A percentile compares a stretch with the other conserved stretches of the same genome.
Conservation (phyloP, 2,329 filamentous ascomycete genomes). For the Setomelanomma holmii region DNA sequence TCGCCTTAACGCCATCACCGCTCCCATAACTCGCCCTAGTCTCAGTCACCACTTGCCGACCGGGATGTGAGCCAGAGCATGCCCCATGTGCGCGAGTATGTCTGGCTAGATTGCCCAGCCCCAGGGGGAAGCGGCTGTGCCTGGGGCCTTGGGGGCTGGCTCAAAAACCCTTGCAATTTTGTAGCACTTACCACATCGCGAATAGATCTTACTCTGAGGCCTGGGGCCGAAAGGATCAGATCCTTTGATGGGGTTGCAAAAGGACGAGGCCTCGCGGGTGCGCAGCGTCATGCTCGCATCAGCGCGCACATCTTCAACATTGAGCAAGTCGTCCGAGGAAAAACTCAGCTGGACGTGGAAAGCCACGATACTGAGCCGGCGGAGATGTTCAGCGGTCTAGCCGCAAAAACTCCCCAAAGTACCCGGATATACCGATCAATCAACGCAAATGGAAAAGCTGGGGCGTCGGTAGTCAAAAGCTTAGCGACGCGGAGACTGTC, state of each 20-base stretch:
- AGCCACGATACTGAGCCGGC: neutral
- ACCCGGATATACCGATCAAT: conserved; percentile 6
- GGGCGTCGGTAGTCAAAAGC: conserved; percentile 8
- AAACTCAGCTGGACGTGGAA: neutral
- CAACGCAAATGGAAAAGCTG: conserved; percentile 13
- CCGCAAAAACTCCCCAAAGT: neutral
- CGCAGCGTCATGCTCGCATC: neutral
- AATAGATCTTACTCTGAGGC: conserved; percentile 1
- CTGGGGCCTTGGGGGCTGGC: conserved; percentile 6
- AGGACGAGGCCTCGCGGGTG: neutral
- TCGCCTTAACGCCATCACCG: neutral
- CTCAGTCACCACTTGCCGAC: conserved; percentile 2
- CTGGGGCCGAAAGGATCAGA: neutral
- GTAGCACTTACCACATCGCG: conserved; percentile 1
- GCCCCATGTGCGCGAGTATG: conserved; percentile 3
- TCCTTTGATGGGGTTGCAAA: neutral
- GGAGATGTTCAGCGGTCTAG: neutral
- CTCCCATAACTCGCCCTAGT: neutral
- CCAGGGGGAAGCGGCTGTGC: conserved; percentile 10
- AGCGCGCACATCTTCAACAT: neutral
- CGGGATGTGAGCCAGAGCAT: conserved; percentile 1
- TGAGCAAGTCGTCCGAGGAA: neutral
- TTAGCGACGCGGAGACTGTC: conserved; percentile 2
- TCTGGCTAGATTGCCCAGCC: conserved; percentile 1
- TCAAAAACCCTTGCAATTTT: conserved; percentile 3